phyloP scores from a whole-genome alignment of 164 flowering plant species.

The Stephania japonica region DNA sequence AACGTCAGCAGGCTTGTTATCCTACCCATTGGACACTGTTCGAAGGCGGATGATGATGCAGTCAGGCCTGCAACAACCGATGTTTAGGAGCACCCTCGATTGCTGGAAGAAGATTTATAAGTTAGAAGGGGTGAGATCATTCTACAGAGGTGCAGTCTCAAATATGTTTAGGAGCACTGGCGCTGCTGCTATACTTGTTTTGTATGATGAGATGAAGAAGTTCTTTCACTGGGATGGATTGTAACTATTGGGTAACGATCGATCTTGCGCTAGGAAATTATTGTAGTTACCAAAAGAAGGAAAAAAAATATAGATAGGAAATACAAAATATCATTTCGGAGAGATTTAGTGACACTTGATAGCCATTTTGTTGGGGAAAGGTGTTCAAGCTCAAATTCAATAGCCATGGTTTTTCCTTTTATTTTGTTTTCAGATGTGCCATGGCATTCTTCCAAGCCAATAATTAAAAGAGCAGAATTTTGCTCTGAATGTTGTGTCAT shows the following conservation, averaged over 20 bases:
- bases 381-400: conserved; percentile 14
- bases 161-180: conserved; percentile 93
- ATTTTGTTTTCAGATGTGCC: conserved; percentile 5
- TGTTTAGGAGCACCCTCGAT: conserved; percentile 70
- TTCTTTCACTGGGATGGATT: conserved; percentile 63
- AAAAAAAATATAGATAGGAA: neutral
- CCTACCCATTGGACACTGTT: conserved; percentile 93
- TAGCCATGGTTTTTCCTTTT: neutral
- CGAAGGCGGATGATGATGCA: conserved; percentile 99
- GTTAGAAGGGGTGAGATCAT: conserved; percentile 63
- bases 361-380: neutral
- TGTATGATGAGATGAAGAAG: conserved; percentile 87
- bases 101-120: conserved; percentile 86
- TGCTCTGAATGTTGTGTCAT: conserved; percentile 5
- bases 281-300: neutral
- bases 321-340: neutral
- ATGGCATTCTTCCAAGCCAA: neutral
- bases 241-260: conserved; percentile 18
- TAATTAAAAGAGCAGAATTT: conserved; percentile 8
- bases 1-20: conserved; percentile 81
- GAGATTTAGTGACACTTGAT: neutral
- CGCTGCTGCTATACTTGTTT: conserved; percentile 87
- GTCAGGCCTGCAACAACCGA: conserved; percentile 64
- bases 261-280: neutral
- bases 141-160: conserved; percentile 87